Conservation (phyloP, 1,284 basidiomycete species). For the Cutaneotrichosporon sp. region DNA sequence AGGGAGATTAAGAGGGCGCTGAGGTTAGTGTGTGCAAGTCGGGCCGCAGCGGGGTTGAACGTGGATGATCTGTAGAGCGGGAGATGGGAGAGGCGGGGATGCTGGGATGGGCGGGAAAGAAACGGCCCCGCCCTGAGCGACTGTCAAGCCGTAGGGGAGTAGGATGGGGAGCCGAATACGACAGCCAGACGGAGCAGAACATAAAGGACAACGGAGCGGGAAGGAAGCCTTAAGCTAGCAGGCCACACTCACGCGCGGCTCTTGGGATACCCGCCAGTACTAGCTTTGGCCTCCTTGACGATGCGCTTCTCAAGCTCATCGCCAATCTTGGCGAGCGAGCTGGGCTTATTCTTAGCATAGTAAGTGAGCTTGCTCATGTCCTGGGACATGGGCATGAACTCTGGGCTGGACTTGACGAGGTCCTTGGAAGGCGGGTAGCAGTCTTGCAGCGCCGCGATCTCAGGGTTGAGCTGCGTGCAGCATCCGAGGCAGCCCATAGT, state of each 20-base stretch:
- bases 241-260: conserved; percentile 68
- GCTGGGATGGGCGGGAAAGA: not conserved
- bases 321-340: conserved; percentile 82
- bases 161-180: too few relatives aligned
- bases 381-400: conserved; percentile 81
- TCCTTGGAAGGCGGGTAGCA: conserved; percentile 86
- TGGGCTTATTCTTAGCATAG: conserved; percentile 85
- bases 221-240: not conserved
- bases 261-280: conserved; percentile 69
- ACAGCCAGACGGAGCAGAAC: not conserved
- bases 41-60: not conserved
- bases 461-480: conserved; percentile 38
- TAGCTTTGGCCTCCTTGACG: conserved; percentile 65
- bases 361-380: conserved; percentile 89
- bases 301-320: conserved; percentile 78
- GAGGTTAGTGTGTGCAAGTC: conserved; percentile 8
- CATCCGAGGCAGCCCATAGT: conserved; percentile 42
- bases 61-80: not conserved
- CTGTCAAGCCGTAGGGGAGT: too few relatives aligned
- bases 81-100: too few relatives aligned
- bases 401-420: conserved; percentile 63
- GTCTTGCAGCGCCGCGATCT: conserved; percentile 66
- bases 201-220: not conserved
- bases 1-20: conserved; percentile 84
- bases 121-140: too few relatives aligned